phyloP scores from a whole-genome alignment of 106 monocot species.

The Amphibolis antarctica region DNA sequence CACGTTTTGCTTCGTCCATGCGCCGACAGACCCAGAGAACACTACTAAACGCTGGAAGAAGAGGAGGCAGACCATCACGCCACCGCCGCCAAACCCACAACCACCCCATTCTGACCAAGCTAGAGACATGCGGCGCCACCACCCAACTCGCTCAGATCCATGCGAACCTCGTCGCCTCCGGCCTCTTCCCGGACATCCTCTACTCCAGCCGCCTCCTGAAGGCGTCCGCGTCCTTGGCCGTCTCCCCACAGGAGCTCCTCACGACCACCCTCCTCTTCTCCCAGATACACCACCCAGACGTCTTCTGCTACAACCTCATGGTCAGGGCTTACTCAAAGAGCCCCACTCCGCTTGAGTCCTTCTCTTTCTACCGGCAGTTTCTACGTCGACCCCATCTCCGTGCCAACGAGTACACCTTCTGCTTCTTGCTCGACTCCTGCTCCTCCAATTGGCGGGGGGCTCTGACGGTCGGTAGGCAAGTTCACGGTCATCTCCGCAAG shows the following conservation, averaged over 20 bases:
- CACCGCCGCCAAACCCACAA: background rate
- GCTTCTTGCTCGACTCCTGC: background rate
- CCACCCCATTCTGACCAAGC: background rate
- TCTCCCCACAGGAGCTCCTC: background rate
- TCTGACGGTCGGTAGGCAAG: background rate
- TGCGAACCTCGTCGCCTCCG: background rate
- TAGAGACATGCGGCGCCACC: background rate
- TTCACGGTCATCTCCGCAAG: background rate
- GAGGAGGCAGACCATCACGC: background rate
- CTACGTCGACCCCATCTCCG: background rate
- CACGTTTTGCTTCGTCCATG: no score
- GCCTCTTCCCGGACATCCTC: background rate
- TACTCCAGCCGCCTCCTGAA: slow-evolving; percentile 1
- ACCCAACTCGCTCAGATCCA: background rate
- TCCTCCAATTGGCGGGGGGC: background rate
- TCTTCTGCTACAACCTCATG: slow-evolving; percentile 4
- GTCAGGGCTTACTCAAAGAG: background rate
- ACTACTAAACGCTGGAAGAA: no score
- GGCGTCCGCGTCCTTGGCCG: background rate
- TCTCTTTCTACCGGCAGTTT: background rate
- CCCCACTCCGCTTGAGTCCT: background rate
- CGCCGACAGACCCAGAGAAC: no score
- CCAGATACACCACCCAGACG: background rate
- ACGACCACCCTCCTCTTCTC: background rate
- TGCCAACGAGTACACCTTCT: slow-evolving; percentile 1